Evolutionary conservation across 805 yeast genomes (phyloP).

Genomic region (Phaffomyces antillensis): DNA sequence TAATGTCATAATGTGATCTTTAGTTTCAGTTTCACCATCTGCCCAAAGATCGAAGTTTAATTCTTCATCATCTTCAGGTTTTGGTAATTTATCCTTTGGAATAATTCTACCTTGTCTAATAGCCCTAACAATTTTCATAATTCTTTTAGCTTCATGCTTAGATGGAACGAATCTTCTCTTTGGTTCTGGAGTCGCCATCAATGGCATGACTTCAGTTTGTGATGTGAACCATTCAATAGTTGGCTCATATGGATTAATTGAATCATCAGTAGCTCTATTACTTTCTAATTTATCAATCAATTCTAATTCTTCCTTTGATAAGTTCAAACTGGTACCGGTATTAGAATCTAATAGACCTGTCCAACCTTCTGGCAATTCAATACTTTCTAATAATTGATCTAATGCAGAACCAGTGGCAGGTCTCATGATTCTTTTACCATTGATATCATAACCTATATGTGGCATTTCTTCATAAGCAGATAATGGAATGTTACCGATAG

Average conservation of each 20-base stretch:
- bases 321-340: conserved; percentile 79
- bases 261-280: conserved; percentile 77
- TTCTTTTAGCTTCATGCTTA: conserved; percentile 90
- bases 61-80: conserved; percentile 44
- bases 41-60: conserved; percentile 80
- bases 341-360: conserved; percentile 89
- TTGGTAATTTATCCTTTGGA: conserved; percentile 55
- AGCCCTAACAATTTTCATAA: conserved; percentile 94
- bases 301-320: conserved; percentile 83
- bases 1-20: conserved; percentile 82
- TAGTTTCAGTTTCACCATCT: conserved; percentile 49
- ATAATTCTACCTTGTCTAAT: conserved; percentile 93
- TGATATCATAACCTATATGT: conserved; percentile 93
- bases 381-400: conserved; percentile 80
- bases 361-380: conserved; percentile 98
- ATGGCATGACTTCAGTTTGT: conserved; percentile 80
- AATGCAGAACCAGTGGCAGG: conserved; percentile 96
- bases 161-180: conserved; percentile 96
- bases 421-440: conserved; percentile 97
- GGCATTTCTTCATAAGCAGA: conserved; percentile 96
- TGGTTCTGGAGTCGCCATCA: conserved; percentile 93
- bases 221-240: conserved; percentile 93
- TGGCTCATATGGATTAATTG: conserved; percentile 85
- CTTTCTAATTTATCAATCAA: conserved; percentile 78
- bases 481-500: conserved; percentile 90